A percentile compares a stretch with the other conserved stretches of the same genome.
These are phyloP conservation scores for Fusarium brevicatenulatum DNA, from an alignment of 2,329 filamentous ascomycete genomes.

Conservation along the genomic window DNA sequence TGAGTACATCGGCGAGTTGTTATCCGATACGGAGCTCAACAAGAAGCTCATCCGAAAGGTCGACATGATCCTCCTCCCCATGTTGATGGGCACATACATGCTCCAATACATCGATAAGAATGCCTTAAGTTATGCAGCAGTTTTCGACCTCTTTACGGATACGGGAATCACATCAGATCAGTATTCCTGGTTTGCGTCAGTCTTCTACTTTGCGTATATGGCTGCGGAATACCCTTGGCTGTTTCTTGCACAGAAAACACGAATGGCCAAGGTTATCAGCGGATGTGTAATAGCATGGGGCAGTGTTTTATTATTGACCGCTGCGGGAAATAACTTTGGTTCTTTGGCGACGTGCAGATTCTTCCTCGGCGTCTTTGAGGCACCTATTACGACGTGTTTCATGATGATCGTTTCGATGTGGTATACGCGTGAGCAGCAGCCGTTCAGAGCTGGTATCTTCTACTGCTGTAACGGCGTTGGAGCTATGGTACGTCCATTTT, in stretches of 20 bases:
- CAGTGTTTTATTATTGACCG: slow-evolving; percentile 54
- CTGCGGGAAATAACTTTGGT: slow-evolving; percentile 53
- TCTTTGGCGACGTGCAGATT: slow-evolving; percentile 57
- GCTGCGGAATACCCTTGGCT: slow-evolving; percentile 54
- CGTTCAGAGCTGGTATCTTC: slow-evolving; percentile 55
- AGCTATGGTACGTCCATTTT: slow-evolving; percentile 41
- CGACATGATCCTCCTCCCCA: slow-evolving; percentile 60
- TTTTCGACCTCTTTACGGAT: slow-evolving; percentile 62
- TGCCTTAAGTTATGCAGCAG: slow-evolving; percentile 59
- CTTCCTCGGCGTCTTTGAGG: slow-evolving; percentile 59
- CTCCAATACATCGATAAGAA: slow-evolving; percentile 67
- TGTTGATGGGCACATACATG: slow-evolving; percentile 60
- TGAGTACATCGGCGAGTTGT: slow-evolving; percentile 34
- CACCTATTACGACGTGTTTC: slow-evolving; percentile 59
- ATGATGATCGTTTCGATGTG: slow-evolving; percentile 63
- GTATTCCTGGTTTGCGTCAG: slow-evolving; percentile 60
- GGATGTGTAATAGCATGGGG: slow-evolving; percentile 50
- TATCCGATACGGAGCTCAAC: slow-evolving; percentile 21
- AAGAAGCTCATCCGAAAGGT: slow-evolving; percentile 52
- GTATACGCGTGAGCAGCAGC: slow-evolving; percentile 57
- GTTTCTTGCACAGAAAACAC: slow-evolving; percentile 49
- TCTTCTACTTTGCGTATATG: slow-evolving; percentile 63
- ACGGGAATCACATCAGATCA: slow-evolving; percentile 57
- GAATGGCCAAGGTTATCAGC: slow-evolving; percentile 49
- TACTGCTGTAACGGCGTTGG: slow-evolving; percentile 54